A percentile compares a stretch with the other conserved stretches of the same genome.
Evolutionary conservation across 176 grass and related monocot species (phyloP).

Genomic region (Oryza nivara): DNA sequence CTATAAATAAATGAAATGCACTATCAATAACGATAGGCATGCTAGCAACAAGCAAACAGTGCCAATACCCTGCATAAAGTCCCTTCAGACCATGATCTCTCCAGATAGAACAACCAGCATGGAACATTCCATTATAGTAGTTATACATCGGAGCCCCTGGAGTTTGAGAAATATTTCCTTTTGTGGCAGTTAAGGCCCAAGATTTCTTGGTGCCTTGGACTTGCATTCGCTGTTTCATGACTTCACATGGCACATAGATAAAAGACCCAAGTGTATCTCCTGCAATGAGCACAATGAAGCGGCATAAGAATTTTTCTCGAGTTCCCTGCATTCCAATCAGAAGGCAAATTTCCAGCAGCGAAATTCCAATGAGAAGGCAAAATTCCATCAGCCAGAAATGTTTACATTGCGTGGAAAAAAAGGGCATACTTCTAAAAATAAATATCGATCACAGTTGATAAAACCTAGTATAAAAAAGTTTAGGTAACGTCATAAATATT

Average conservation of each 20-base stretch:
- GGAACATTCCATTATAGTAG: conserved; percentile 92
- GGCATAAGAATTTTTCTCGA: conserved; percentile 11
- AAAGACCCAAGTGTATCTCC: conserved; percentile 98
- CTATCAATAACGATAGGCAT: neutral
- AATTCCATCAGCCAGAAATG: conserved; percentile 1
- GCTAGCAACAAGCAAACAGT: conserved; percentile 11
- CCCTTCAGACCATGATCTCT: conserved; percentile 82
- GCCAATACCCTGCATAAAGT: conserved; percentile 83
- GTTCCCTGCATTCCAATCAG: conserved; percentile 28
- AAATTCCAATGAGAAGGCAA: neutral
- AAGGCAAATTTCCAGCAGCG: neutral
- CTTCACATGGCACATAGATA: conserved; percentile 94
- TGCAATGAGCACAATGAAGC: conserved; percentile 46
- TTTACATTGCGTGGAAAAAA: conserved; percentile 9
- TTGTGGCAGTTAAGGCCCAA: conserved; percentile 58
- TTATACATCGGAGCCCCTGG: conserved; percentile 65
- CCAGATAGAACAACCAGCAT: conserved; percentile 86
- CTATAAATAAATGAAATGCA: neutral
- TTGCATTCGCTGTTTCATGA: conserved; percentile 98
- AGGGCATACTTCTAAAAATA: neutral
- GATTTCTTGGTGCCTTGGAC: conserved; percentile 85
- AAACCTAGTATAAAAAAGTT: neutral
- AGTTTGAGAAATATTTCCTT: conserved; percentile 58
- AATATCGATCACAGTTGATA: conserved; percentile 6
- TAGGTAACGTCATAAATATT: neutral